phyloP scores from a whole-genome alignment of 2,329 filamentous ascomycete species.

The Anthostomella pinea region DNA sequence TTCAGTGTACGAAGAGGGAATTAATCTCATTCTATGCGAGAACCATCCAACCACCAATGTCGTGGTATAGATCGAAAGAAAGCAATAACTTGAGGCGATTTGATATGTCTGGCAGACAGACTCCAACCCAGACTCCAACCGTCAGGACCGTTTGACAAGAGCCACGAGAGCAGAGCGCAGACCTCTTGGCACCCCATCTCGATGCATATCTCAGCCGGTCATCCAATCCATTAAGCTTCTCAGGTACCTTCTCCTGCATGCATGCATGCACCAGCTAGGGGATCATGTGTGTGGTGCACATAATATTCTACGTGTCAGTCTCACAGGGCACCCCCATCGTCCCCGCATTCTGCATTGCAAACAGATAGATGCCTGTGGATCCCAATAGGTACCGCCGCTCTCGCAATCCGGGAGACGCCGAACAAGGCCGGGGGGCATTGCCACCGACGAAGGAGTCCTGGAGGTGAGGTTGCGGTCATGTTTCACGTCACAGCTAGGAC shows the following conservation, averaged over 20 bases:
- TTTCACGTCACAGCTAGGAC: no score
- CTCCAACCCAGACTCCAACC: background rate
- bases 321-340: slow-evolving; percentile 18
- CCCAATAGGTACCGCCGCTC: slow-evolving; percentile 13
- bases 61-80: no score
- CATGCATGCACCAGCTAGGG: slow-evolving; percentile 13
- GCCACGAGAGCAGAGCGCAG: slow-evolving; percentile 9
- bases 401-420: no score
- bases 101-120: no score
- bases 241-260: slow-evolving; percentile 23
- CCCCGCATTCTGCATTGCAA: slow-evolving; percentile 14
- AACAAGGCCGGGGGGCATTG: no score
- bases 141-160: no score
- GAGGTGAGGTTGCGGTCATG: no score
- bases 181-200: slow-evolving; percentile 13
- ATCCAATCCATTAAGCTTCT: slow-evolving; percentile 23
- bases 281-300: slow-evolving; percentile 20
- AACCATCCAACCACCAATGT: no score
- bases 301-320: slow-evolving; percentile 34
- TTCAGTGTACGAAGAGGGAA: no score
- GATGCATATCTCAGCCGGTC: slow-evolving; percentile 14
- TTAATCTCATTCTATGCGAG: no score
- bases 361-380: slow-evolving; percentile 11
- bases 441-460: no score
- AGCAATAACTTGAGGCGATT: no score